Conservation (phyloP, 1,284 basidiomycete species). For the Rhodotorula sp. region DNA sequence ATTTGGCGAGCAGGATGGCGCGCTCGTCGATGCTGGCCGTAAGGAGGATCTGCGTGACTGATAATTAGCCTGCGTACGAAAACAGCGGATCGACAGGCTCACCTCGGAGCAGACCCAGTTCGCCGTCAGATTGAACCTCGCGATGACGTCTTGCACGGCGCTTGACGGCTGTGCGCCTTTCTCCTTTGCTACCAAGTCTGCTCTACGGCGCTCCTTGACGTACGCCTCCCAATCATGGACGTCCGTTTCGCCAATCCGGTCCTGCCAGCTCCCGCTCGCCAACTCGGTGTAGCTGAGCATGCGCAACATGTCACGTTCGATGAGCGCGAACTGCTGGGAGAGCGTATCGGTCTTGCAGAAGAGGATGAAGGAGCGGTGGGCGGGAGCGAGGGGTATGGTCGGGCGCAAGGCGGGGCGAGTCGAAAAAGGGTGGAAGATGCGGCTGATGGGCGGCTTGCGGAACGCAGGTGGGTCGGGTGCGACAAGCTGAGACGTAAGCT, state of each 20-base stretch:
- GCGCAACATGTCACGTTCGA: constrained; percentile 81
- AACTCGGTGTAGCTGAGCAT: constrained; percentile 56
- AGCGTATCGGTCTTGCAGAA: constrained; percentile 57
- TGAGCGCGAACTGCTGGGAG: constrained; percentile 77
- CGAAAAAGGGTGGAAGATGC: constrained; percentile 13
- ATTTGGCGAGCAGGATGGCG: constrained; percentile 66
- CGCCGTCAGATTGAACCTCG: constrained; percentile 79
- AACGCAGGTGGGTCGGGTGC: background rate
- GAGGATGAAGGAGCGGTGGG: constrained; percentile 66
- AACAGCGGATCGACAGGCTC: constrained; percentile 56
- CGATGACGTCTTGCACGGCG: constrained; percentile 66
- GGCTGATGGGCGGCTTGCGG: constrained; percentile 30
- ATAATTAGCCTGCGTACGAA: no score
- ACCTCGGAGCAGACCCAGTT: constrained; percentile 57
- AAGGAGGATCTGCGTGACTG: constrained; percentile 43
- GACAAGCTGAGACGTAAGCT: background rate
- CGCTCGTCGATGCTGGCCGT: constrained; percentile 57
- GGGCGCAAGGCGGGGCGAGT: constrained; percentile 2
- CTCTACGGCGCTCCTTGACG: constrained; percentile 67
- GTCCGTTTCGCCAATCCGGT: constrained; percentile 54
- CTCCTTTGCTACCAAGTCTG: constrained; percentile 62
- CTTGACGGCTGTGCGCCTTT: constrained; percentile 7
- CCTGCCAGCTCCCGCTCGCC: constrained; percentile 54
- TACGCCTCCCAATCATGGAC: constrained; percentile 79
- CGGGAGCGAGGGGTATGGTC: background rate